These are phyloP conservation scores for Fomitopsis palustris DNA, from an alignment of 1,284 basidiomycete species.

Conservation along the genomic window DNA sequence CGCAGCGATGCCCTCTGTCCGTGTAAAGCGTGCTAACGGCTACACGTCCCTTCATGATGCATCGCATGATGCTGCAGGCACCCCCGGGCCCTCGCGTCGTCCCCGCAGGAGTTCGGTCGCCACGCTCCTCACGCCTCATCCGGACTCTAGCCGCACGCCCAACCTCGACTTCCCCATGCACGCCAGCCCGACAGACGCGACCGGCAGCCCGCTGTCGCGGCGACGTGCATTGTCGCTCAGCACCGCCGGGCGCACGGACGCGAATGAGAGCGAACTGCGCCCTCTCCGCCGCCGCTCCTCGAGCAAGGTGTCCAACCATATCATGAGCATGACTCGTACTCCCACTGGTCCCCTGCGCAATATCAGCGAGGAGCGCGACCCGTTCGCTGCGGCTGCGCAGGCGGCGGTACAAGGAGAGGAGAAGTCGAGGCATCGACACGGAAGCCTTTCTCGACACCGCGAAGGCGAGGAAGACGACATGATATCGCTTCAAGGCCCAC, in stretches of 20 bases:
- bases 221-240: conserved; percentile 17
- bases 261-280: neutral
- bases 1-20: conserved; percentile 51
- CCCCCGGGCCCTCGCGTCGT: neutral
- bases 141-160: neutral
- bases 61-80: neutral
- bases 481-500: conserved; percentile 28
- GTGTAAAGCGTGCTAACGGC: conserved; percentile 39
- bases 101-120: neutral
- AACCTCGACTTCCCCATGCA: neutral
- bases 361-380: conserved; percentile 3
- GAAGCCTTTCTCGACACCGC: conserved; percentile 5
- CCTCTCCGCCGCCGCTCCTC: conserved; percentile 11
- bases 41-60: conserved; percentile 39
- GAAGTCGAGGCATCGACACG: neutral
- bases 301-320: conserved; percentile 27
- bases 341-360: neutral
- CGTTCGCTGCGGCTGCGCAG: neutral
- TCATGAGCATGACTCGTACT: conserved; percentile 15
- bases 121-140: neutral
- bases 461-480: conserved; percentile 9
- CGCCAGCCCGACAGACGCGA: neutral
- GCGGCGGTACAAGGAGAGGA: neutral
- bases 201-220: neutral
- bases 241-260: neutral